These are phyloP conservation scores for Alternaria infectoria DNA, from an alignment of 2,329 filamentous ascomycete genomes.

Conservation along the genomic window DNA sequence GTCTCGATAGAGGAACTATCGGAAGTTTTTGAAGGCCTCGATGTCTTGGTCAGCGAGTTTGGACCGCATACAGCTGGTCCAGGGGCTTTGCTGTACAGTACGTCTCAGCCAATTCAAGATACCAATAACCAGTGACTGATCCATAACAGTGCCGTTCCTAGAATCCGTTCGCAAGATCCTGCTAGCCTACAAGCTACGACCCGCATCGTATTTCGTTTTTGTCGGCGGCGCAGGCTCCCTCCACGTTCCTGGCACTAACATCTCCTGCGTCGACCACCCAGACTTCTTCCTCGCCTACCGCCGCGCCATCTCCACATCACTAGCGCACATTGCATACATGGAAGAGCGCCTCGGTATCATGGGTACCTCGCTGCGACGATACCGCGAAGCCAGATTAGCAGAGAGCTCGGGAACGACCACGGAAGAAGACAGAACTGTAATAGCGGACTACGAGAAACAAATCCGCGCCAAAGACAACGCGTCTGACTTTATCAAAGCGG, in stretches of 20 bases:
- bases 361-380: constrained; percentile 32
- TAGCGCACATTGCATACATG: constrained; percentile 45
- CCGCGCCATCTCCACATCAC: constrained; percentile 42
- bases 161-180: constrained; percentile 44
- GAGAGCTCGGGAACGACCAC: constrained; percentile 20
- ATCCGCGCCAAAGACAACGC: constrained; percentile 34
- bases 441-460: constrained; percentile 31
- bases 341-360: constrained; percentile 43
- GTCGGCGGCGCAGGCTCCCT: constrained; percentile 45
- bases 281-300: constrained; percentile 46
- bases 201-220: constrained; percentile 42
- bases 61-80: constrained; percentile 42
- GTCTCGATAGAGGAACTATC: constrained; percentile 34
- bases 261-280: constrained; percentile 38
- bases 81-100: constrained; percentile 40
- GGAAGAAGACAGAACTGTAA: constrained; percentile 16
- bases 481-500: constrained; percentile 42
- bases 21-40: constrained; percentile 31
- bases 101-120: background rate
- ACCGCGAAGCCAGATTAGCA: constrained; percentile 36
- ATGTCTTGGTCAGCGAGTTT: constrained; percentile 44
- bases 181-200: constrained; percentile 36
- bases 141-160: constrained; percentile 39
- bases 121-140: background rate
- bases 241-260: constrained; percentile 30